Percentiles rank a stretch among this genome's conserved stretches.
Evolutionary conservation across 2,329 filamentous ascomycete species (phyloP).

Genomic region (Emmonsiellopsis sp.): DNA sequence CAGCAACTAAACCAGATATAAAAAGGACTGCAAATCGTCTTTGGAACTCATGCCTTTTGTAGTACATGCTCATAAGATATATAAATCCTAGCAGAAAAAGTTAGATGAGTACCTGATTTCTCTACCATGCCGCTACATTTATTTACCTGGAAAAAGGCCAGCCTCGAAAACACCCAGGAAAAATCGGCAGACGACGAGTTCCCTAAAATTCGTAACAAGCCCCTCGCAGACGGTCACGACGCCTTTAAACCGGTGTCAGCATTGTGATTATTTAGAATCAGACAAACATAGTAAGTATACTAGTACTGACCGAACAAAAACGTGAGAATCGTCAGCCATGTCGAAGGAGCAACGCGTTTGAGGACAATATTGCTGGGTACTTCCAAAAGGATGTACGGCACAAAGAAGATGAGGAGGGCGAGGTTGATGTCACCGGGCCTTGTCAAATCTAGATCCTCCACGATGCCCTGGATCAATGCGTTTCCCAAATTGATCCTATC

Average conservation of each 20-base stretch:
- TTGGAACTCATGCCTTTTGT: conserved; percentile 32
- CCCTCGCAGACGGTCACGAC: conserved; percentile 36
- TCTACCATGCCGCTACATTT: background rate
- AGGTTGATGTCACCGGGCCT: conserved; percentile 35
- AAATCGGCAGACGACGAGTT: conserved; percentile 27
- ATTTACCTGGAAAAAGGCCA: conserved; percentile 27
- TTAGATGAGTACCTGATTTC: background rate
- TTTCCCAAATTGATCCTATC: conserved; percentile 42
- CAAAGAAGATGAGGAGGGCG: conserved; percentile 36
- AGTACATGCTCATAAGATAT: conserved; percentile 29
- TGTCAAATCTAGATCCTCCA: conserved; percentile 34
- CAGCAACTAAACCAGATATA: conserved; percentile 28
- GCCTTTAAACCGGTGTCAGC: conserved; percentile 25
- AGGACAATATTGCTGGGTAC: conserved; percentile 41
- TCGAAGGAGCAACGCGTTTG: conserved; percentile 32
- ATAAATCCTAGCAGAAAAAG: conserved; percentile 17
- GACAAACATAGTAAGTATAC: background rate
- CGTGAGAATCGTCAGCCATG: conserved; percentile 33
- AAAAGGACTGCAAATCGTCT: conserved; percentile 28
- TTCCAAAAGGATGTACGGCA: conserved; percentile 38
- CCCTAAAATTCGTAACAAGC: conserved; percentile 29
- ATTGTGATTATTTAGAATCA: background rate
- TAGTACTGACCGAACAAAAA: conserved; percentile 30
- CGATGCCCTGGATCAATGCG: conserved; percentile 36
- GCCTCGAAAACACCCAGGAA: conserved; percentile 28